These are phyloP conservation scores for Ogataea haglerorum DNA, from an alignment of 805 yeast species.

Conservation along the genomic window DNA sequence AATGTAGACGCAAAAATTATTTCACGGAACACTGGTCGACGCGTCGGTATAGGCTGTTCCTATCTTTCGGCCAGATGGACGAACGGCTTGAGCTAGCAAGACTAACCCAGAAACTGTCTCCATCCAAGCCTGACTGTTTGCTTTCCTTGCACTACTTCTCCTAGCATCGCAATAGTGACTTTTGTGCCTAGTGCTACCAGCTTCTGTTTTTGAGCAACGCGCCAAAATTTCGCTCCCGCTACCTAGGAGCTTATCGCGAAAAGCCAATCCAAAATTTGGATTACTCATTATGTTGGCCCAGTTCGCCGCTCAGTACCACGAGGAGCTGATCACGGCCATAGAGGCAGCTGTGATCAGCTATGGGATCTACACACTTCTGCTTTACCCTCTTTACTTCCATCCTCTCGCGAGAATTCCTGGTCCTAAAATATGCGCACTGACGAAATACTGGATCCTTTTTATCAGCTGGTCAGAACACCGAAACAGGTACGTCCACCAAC, in stretches of 20 bases:
- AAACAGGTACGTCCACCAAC: slow-evolving; percentile 42
- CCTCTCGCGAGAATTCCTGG: slow-evolving; percentile 57
- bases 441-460: slow-evolving; percentile 40
- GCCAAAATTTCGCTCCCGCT: not conserved
- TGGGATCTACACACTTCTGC: slow-evolving; percentile 16
- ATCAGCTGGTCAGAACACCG: slow-evolving; percentile 47
- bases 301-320: slow-evolving; percentile 2
- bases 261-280: not conserved
- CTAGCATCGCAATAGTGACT: too few relatives aligned
- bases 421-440: slow-evolving; percentile 48
- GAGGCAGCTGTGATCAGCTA: slow-evolving; percentile 7
- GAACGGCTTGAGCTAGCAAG: too few relatives aligned
- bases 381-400: slow-evolving; percentile 47
- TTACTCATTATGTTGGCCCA: slow-evolving; percentile 11
- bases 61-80: too few relatives aligned
- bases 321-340: slow-evolving; percentile 8
- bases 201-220: not conserved
- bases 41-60: not conserved
- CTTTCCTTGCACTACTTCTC: too few relatives aligned
- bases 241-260: not conserved
- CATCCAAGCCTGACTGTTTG: too few relatives aligned
- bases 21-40: not conserved
- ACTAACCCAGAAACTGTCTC: too few relatives aligned
- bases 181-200: too few relatives aligned
- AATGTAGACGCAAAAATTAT: not conserved